These are phyloP conservation scores for Aureobasidium sp. DNA, from an alignment of 2,329 filamentous ascomycete species.

Conservation along the genomic window DNA sequence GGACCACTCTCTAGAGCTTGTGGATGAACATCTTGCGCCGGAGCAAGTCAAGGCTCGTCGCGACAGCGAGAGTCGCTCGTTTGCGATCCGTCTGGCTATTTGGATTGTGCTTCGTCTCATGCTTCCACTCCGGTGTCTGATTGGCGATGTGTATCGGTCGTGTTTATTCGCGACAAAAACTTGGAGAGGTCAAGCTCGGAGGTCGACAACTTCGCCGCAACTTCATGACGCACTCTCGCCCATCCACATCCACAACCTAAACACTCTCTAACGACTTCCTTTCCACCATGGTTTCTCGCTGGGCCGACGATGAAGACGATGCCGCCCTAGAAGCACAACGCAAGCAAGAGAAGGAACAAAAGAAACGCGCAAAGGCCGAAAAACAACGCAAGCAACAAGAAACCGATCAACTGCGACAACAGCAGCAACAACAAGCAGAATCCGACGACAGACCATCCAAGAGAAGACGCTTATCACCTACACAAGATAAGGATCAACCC, in stretches of 20 bases:
- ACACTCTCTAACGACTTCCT: neutral
- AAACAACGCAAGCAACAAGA: conserved; percentile 63
- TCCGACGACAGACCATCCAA: conserved; percentile 43
- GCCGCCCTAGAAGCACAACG: conserved; percentile 61
- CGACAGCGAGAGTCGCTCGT: neutral
- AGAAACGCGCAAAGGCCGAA: conserved; percentile 73
- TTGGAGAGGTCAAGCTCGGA: neutral
- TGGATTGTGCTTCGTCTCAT: conserved; percentile 12
- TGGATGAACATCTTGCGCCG: conserved; percentile 34
- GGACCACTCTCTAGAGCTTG: conserved; percentile 63
- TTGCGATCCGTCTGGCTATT: neutral
- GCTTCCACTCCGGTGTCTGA: neutral
- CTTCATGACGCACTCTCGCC: neutral
- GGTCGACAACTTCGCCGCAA: conserved; percentile 8
- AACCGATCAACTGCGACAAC: conserved; percentile 28
- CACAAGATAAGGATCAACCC: conserved; percentile 30
- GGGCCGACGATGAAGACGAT: conserved; percentile 80
- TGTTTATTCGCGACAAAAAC: conserved; percentile 7
- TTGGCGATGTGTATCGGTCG: neutral
- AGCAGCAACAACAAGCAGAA: conserved; percentile 15
- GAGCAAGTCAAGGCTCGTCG: conserved; percentile 10
- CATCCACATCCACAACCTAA: neutral
- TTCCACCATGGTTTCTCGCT: conserved; percentile 53
- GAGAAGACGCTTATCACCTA: conserved; percentile 49
- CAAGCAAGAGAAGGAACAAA: conserved; percentile 80